Conservation (phyloP, 2,329 filamentous ascomycete species). For the Exophiala bonariae region DNA sequence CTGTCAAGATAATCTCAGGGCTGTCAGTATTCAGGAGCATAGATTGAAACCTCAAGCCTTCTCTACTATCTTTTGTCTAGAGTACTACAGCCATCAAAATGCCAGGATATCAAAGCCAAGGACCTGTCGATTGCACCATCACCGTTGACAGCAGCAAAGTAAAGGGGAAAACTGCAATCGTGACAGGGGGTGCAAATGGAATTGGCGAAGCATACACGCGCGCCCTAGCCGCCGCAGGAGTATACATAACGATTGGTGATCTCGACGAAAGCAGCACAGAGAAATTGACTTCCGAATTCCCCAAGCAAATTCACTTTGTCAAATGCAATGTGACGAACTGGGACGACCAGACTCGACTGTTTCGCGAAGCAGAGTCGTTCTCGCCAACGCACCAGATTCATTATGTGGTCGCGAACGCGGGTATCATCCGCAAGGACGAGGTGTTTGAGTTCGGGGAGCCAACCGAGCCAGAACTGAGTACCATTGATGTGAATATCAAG, state of each 20-base stretch:
- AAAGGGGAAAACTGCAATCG: constrained; percentile 6
- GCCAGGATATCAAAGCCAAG: constrained; percentile 18
- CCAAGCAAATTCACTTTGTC: constrained; percentile 31
- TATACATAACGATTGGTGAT: constrained; percentile 24
- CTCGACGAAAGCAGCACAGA: constrained; percentile 23
- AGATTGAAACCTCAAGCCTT: no score
- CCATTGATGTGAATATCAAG: constrained; percentile 36
- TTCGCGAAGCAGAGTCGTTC: constrained; percentile 29
- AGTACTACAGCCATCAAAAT: no score
- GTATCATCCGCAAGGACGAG: constrained; percentile 32
- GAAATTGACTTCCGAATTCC: constrained; percentile 27
- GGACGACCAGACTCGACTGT: constrained; percentile 35
- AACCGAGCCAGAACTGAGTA: constrained; percentile 34
- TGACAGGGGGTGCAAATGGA: constrained; percentile 31
- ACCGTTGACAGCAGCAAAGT: not conserved
- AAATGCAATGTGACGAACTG: constrained; percentile 33
- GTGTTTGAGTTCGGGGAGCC: constrained; percentile 31
- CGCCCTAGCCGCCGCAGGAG: constrained; percentile 35
- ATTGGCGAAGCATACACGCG: constrained; percentile 40
- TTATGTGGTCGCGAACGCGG: constrained; percentile 37
- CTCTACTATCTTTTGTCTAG: no score
- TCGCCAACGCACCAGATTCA: constrained; percentile 31
- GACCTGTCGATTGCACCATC: constrained; percentile 39
- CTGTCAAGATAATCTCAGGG: no score
- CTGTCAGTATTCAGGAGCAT: no score